Percentiles rank a stretch among this genome's conserved stretches.
Conservation (phyloP, 176 grass and related monocot species). For the Musa itinerans region DNA sequence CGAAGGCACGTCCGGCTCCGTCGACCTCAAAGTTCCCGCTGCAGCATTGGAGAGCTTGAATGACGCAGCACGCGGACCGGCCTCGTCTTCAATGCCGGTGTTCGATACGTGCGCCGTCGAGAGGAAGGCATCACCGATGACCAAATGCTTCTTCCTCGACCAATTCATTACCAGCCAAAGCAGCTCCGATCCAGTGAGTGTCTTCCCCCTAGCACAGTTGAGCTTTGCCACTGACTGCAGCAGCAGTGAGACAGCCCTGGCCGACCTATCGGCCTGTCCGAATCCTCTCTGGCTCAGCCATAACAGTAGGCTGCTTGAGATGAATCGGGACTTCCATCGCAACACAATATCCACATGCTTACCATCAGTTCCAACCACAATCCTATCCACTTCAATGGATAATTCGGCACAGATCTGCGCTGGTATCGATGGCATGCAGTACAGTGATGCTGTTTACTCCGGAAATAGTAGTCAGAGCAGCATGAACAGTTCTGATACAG, state of each 20-base stretch:
- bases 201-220: background rate
- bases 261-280: background rate
- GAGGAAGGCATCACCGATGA: background rate
- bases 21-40: background rate
- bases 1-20: slow-evolving; percentile 7
- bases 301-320: background rate
- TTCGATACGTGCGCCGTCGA: background rate
- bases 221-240: slow-evolving; percentile 11
- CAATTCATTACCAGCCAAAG: background rate
- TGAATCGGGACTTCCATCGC: slow-evolving; percentile 8
- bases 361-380: background rate
- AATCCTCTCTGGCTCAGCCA: slow-evolving; percentile 24
- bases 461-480: slow-evolving; percentile 3
- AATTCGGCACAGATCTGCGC: background rate
- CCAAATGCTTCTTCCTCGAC: background rate
- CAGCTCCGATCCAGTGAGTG: background rate
- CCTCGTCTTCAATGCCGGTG: background rate
- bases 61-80: background rate
- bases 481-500: slow-evolving; percentile 1
- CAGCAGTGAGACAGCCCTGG: background rate
- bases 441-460: background rate
- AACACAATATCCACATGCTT: background rate
- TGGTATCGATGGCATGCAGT: slow-evolving; percentile 9
- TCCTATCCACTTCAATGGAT: background rate
- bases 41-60: background rate